phyloP scores from a whole-genome alignment of 768 basidiomycete species.

The Tephrocybe sp. region DNA sequence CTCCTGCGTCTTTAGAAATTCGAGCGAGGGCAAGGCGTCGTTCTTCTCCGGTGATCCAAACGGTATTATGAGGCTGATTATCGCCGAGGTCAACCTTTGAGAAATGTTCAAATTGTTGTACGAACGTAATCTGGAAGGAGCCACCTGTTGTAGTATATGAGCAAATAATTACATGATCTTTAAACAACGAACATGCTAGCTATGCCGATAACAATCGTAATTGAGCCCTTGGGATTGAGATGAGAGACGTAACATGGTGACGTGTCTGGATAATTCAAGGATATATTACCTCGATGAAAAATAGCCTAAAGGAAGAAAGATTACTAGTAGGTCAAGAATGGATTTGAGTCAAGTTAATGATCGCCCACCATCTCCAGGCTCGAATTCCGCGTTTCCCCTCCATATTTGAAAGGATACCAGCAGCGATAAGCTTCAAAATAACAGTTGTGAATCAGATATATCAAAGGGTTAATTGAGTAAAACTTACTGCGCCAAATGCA shows the following conservation, averaged over 20 bases:
- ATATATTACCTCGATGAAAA: slow-evolving; percentile 76
- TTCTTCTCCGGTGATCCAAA: slow-evolving; percentile 53
- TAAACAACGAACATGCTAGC: slow-evolving; percentile 43
- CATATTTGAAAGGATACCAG: slow-evolving; percentile 72
- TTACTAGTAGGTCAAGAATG: neutral
- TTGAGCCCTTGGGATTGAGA: no score
- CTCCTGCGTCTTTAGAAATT: slow-evolving; percentile 66
- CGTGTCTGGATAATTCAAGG: no score
- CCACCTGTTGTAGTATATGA: slow-evolving; percentile 42
- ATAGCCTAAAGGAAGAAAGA: slow-evolving; percentile 48
- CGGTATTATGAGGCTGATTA: slow-evolving; percentile 61
- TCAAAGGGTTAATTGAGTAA: no score
- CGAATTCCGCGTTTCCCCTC: slow-evolving; percentile 64
- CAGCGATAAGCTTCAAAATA: slow-evolving; percentile 57
- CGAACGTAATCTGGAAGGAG: slow-evolving; percentile 59
- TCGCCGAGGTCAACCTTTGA: neutral
- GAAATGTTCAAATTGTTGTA: neutral
- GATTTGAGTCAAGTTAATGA: neutral
- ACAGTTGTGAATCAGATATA: neutral
- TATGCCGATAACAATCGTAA: slow-evolving; percentile 62
- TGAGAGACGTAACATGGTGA: no score
- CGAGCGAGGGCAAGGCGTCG: slow-evolving; percentile 63
- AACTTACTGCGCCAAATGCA: slow-evolving; percentile 62
- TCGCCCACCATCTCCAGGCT: slow-evolving; percentile 68
- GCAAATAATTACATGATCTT: neutral